Conservation (phyloP, 176 grass and related monocot genomes). For the Elaeis guineensis region DNA sequence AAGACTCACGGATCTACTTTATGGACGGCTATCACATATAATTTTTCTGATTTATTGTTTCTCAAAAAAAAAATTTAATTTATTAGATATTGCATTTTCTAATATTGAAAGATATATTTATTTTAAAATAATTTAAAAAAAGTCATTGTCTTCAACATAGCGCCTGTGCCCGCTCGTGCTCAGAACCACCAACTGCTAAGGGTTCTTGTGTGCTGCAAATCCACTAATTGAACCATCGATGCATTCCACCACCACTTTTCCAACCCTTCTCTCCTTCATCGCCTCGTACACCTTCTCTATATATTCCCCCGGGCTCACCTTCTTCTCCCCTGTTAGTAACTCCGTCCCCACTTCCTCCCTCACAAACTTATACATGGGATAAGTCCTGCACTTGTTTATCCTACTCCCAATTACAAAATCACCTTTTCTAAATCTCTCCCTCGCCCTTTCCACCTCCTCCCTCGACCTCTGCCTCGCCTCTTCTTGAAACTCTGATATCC, state of each 20-base stretch:
- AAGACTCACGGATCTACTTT: too few relatives aligned
- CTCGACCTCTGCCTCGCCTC: not conserved
- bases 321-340: constrained; percentile 51
- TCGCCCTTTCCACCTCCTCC: constrained; percentile 29
- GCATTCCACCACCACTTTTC: not conserved
- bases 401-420: constrained; percentile 27
- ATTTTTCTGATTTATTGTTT: too few relatives aligned
- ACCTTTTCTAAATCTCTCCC: constrained; percentile 43
- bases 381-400: constrained; percentile 58
- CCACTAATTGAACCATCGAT: not conserved
- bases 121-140: too few relatives aligned
- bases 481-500: not conserved
- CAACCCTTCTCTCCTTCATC: not conserved
- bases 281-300: not conserved
- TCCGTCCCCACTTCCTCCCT: constrained; percentile 44
- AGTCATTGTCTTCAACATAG: too few relatives aligned
- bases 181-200: too few relatives aligned
- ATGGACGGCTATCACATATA: too few relatives aligned
- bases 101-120: too few relatives aligned
- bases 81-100: too few relatives aligned
- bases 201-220: not conserved
- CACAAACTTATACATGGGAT: constrained; percentile 62
- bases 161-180: too few relatives aligned
- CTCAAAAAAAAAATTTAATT: too few relatives aligned
- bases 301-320: not conserved